Conservation (phyloP, 73 alveolate genomes). For the Effrenium voratum region DNA sequence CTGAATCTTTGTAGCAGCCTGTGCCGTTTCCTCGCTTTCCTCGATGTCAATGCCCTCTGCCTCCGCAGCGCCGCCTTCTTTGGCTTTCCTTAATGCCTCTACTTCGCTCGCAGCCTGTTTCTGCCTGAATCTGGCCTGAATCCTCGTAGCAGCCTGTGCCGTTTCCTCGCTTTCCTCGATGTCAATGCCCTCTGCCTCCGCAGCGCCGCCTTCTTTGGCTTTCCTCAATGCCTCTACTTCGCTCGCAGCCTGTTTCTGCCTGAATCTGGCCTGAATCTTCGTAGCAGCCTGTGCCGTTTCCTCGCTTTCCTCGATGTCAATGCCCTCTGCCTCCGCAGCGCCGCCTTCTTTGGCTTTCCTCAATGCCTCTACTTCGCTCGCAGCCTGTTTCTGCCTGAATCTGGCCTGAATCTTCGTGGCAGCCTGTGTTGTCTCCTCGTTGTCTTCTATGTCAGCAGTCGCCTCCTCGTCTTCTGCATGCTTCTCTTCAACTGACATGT, state of each 20-base stretch:
- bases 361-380: background rate
- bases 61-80: background rate
- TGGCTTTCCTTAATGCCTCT: background rate
- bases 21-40: background rate
- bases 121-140: conserved; percentile 80
- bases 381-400: conserved; percentile 36
- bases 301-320: background rate
- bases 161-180: conserved; percentile 44
- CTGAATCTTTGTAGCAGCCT: background rate
- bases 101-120: conserved; percentile 84
- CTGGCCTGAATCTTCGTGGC: no score
- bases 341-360: background rate
- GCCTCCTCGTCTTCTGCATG: no score
- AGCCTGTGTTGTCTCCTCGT: no score
- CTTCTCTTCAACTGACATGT: no score
- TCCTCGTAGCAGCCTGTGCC: conserved; percentile 61
- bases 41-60: conserved; percentile 25
- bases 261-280: background rate
- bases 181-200: background rate
- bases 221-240: background rate
- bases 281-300: conserved; percentile 7
- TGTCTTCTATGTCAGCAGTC: no score
- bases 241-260: conserved; percentile 33
- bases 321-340: background rate
- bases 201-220: background rate